Percentiles rank a stretch among this genome's conserved stretches.
phyloP scores from a whole-genome alignment of 2,329 filamentous ascomycete genomes.

The Waltergamsia citrina region DNA sequence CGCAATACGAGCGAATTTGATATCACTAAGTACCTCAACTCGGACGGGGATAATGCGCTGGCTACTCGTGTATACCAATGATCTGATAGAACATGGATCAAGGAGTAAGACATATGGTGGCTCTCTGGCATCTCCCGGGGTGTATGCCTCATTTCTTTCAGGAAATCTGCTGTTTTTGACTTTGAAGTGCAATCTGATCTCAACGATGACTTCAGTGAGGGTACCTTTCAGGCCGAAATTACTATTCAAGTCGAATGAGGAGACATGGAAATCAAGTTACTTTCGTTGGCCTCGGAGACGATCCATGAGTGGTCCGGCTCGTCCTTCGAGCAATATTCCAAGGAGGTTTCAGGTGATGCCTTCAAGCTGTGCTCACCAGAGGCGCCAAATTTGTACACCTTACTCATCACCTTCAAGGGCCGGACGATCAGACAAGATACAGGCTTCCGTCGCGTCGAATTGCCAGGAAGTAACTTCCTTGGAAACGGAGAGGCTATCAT shows the following conservation, averaged over 20 bases:
- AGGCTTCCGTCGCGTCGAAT: conserved; percentile 56
- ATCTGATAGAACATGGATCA: conserved; percentile 60
- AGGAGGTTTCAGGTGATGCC: background rate
- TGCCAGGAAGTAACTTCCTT: conserved; percentile 47
- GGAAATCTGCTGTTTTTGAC: conserved; percentile 41
- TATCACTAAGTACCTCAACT: conserved; percentile 37
- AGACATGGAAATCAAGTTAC: conserved; percentile 15
- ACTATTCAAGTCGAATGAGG: conserved; percentile 21
- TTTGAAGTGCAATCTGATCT: conserved; percentile 45
- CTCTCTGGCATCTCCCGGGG: conserved; percentile 59
- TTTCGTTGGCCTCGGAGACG: background rate
- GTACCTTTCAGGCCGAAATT: conserved; percentile 39
- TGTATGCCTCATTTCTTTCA: conserved; percentile 50
- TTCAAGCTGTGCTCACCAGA: conserved; percentile 51
- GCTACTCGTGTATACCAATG: conserved; percentile 62
- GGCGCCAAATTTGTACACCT: conserved; percentile 50
- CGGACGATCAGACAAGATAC: conserved; percentile 42
- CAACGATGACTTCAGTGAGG: conserved; percentile 37
- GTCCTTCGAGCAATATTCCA: background rate
- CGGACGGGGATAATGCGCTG: conserved; percentile 39
- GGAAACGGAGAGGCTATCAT: conserved; percentile 55
- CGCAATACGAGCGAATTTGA: conserved; percentile 64
- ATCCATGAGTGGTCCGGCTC: conserved; percentile 1
- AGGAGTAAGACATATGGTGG: conserved; percentile 65
- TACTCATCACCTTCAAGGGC: conserved; percentile 24